Percentiles rank a stretch among this genome's conserved stretches.
phyloP scores from a whole-genome alignment of 2,329 filamentous ascomycete genomes.

The Venturia pyrina region DNA sequence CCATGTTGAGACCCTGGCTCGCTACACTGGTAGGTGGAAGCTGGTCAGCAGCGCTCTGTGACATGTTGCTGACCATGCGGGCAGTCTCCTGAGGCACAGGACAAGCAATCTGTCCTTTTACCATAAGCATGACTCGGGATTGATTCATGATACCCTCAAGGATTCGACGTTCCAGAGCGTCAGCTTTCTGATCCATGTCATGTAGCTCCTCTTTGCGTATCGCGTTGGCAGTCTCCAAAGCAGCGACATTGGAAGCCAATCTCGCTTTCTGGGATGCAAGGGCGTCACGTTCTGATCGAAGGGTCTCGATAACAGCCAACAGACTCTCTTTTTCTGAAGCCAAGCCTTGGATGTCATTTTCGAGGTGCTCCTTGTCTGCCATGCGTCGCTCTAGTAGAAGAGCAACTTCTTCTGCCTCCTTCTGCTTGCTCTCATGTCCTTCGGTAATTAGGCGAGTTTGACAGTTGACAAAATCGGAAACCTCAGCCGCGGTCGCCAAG shows the following conservation, averaged over 20 bases:
- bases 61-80: slow-evolving; percentile 23
- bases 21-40: slow-evolving; percentile 26
- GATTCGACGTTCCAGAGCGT: slow-evolving; percentile 82
- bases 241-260: slow-evolving; percentile 76
- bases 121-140: slow-evolving; percentile 78
- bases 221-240: slow-evolving; percentile 79
- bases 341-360: slow-evolving; percentile 35
- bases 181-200: slow-evolving; percentile 81
- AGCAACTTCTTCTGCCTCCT: slow-evolving; percentile 68
- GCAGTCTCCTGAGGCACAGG: slow-evolving; percentile 20
- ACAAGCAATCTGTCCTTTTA: slow-evolving; percentile 36
- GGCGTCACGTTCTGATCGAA: slow-evolving; percentile 63
- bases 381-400: slow-evolving; percentile 70
- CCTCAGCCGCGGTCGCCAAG: slow-evolving; percentile 69
- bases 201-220: slow-evolving; percentile 86
- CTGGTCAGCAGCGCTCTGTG: slow-evolving; percentile 20
- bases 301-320: slow-evolving; percentile 42
- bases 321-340: slow-evolving; percentile 37
- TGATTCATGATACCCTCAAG: slow-evolving; percentile 94
- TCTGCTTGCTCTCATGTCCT: slow-evolving; percentile 69
- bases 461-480: slow-evolving; percentile 68
- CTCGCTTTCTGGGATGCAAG: slow-evolving; percentile 68
- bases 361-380: slow-evolving; percentile 51
- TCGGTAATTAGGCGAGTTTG: slow-evolving; percentile 68
- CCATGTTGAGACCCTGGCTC: slow-evolving; percentile 28